Evolutionary conservation across 208 protist genomes (phyloP).

Genomic region (Trichomonas tenax): DNA sequence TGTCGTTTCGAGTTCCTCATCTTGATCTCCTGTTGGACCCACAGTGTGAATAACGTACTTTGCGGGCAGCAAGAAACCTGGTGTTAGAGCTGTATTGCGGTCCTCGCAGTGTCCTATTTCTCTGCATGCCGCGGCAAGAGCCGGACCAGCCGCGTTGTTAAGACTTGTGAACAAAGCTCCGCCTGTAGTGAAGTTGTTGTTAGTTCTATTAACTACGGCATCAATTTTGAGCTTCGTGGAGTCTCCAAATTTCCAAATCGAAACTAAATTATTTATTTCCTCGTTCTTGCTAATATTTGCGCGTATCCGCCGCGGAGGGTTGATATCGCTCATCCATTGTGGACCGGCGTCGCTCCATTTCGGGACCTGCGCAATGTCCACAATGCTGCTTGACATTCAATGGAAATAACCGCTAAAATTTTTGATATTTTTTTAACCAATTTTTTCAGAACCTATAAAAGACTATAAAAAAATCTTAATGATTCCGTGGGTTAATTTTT

Average conservation of each 20-base stretch:
- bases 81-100: slow-evolving; percentile 45
- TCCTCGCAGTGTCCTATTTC: not conserved
- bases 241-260: not conserved
- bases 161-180: not conserved
- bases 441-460: not conserved
- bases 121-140: not conserved
- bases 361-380: not conserved
- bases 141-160: not conserved
- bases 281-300: not conserved
- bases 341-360: not conserved
- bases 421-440: not conserved
- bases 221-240: not conserved
- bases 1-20: not conserved
- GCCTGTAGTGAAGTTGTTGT: not conserved
- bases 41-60: slow-evolving; percentile 58
- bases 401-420: not conserved
- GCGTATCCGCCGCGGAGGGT: not conserved
- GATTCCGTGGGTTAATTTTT: too few relatives aligned
- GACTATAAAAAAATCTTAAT: too few relatives aligned
- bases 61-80: slow-evolving; percentile 53
- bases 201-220: not conserved
- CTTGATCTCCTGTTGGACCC: slow-evolving; percentile 38
- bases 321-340: not conserved
- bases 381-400: not conserved
- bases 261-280: not conserved